A percentile compares a stretch with the other conserved stretches of the same genome.
Conservation (phyloP, 805 yeast species). For the Saturnispora serradocipensis region DNA sequence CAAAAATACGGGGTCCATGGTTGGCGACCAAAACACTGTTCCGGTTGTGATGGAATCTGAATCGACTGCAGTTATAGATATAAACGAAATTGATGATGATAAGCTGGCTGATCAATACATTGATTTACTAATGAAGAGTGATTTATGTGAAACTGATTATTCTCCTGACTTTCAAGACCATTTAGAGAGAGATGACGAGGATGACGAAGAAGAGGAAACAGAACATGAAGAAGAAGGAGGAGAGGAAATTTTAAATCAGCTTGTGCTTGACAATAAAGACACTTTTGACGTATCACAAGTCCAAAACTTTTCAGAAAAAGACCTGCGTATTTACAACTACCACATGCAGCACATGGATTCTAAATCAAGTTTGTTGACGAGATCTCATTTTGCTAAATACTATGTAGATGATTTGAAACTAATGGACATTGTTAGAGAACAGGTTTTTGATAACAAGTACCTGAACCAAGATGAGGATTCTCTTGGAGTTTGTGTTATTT, state of each 20-base stretch:
- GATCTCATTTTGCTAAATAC: slow-evolving; percentile 21
- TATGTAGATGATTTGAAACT: slow-evolving; percentile 21
- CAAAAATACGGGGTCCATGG: background rate
- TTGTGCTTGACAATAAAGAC: background rate
- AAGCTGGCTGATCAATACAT: slow-evolving; percentile 1
- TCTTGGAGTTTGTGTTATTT: slow-evolving; percentile 61
- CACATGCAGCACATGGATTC: slow-evolving; percentile 17
- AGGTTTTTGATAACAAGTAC: background rate
- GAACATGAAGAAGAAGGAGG: background rate
- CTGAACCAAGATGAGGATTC: slow-evolving; percentile 22
- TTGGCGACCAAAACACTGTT: background rate
- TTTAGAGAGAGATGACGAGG: background rate
- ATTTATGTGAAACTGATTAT: background rate
- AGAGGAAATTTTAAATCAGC: background rate
- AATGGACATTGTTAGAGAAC: slow-evolving; percentile 19
- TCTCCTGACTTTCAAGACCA: background rate
- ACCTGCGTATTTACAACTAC: slow-evolving; percentile 22
- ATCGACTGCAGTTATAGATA: background rate
- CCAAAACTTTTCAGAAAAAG: slow-evolving; percentile 13
- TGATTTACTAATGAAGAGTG: background rate
- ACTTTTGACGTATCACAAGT: background rate
- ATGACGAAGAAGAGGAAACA: background rate
- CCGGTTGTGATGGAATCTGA: background rate
- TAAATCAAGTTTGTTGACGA: slow-evolving; percentile 15
- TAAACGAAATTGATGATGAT: slow-evolving; percentile 3